phyloP scores from a whole-genome alignment of 257 asterid species.

The Vinca minor region DNA sequence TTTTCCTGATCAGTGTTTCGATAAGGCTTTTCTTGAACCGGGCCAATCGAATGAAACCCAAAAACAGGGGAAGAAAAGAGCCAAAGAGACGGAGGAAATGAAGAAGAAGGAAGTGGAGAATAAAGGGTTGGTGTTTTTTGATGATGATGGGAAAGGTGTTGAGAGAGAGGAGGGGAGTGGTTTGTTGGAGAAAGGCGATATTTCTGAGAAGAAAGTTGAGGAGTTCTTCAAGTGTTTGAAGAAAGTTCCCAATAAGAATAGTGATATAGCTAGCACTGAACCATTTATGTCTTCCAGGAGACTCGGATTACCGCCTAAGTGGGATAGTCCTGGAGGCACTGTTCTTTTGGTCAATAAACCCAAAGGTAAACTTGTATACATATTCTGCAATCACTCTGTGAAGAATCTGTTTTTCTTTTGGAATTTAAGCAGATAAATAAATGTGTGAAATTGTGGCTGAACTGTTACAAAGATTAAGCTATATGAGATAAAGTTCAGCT shows the following conservation, averaged over 20 bases:
- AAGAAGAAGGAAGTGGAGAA: conserved; percentile 23
- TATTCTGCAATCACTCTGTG: neutral
- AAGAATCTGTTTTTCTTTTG: neutral
- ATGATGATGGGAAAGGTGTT: conserved; percentile 18
- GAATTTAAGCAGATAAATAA: neutral
- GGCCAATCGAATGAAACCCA: conserved; percentile 35
- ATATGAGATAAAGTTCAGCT: neutral
- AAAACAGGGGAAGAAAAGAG: conserved; percentile 27
- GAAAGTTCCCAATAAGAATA: conserved; percentile 59
- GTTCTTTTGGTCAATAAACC: conserved; percentile 87
- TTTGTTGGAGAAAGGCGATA: conserved; percentile 37
- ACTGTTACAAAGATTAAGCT: neutral
- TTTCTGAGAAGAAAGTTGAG: conserved; percentile 84
- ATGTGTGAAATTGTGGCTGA: neutral
- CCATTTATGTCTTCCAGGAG: conserved; percentile 76
- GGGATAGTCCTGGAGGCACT: conserved; percentile 88
- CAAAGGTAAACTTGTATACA: conserved; percentile 44
- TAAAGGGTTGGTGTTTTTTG: conserved; percentile 63
- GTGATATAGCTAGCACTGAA: conserved; percentile 26
- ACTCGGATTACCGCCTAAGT: conserved; percentile 78
- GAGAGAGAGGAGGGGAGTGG: conserved; percentile 22
- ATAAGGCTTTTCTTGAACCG: conserved; percentile 83
- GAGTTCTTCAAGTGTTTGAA: conserved; percentile 94
- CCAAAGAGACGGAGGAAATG: conserved; percentile 4
- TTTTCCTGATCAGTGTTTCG: conserved; percentile 89